Evolutionary conservation across 331 rosid genomes (phyloP).

Genomic region (Malus hybrid): DNA sequence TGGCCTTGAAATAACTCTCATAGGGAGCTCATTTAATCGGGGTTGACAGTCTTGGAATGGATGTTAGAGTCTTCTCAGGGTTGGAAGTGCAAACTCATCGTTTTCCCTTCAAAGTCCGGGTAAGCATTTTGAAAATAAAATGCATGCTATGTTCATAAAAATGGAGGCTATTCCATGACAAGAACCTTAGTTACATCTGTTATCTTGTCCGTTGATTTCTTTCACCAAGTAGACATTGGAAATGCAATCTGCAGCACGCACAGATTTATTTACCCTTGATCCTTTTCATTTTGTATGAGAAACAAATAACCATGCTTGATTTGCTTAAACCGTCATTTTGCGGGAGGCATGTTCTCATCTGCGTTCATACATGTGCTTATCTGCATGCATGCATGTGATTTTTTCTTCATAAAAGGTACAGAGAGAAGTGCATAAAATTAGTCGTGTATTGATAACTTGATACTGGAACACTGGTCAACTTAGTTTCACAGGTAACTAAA

Average conservation of each 20-base stretch:
- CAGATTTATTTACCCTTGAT: not conserved
- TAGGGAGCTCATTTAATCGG: constrained; percentile 85
- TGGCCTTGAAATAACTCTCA: not conserved
- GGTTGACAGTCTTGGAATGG: constrained; percentile 89
- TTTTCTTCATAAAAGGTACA: not conserved
- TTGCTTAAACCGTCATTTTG: not conserved
- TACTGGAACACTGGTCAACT: not conserved
- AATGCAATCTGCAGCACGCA: not conserved
- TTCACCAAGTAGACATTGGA: too few species aligned
- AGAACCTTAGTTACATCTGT: too few species aligned
- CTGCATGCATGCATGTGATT: not conserved
- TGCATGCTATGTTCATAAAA: not conserved
- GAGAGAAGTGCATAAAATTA: not conserved
- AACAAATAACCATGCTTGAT: not conserved
- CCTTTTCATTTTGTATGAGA: not conserved
- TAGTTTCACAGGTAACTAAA: not conserved
- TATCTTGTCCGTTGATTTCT: too few species aligned
- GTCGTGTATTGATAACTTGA: not conserved
- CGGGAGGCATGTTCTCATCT: not conserved
- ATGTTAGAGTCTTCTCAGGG: constrained; percentile 65
- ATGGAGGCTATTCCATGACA: not conserved
- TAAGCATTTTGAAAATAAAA: constrained; percentile 25
- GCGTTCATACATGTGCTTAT: too few species aligned
- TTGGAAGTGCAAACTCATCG: constrained; percentile 70
- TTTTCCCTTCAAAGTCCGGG: constrained; percentile 80